Percentiles rank a stretch among this genome's conserved stretches.
Evolutionary conservation across 2,329 filamentous ascomycete genomes (phyloP).

Genomic region (Claviceps paspali): DNA sequence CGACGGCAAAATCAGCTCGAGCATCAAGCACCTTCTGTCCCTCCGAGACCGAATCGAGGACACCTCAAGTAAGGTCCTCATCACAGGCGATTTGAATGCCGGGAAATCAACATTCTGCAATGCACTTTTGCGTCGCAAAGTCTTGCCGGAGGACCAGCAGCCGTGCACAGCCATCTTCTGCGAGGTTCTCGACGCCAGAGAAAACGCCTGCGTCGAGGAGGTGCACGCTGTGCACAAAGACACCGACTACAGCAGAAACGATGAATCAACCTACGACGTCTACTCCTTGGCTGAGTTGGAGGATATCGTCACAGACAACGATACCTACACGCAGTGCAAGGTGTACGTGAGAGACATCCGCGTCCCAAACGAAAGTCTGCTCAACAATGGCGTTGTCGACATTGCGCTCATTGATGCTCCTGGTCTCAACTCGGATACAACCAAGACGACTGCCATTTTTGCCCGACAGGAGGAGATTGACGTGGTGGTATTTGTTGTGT

Average conservation of each 20-base stretch:
- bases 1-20: slow-evolving; percentile 87
- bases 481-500: slow-evolving; percentile 96
- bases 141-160: slow-evolving; percentile 92
- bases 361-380: slow-evolving; percentile 76
- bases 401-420: slow-evolving; percentile 96
- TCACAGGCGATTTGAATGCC: slow-evolving; percentile 91
- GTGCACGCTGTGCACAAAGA: slow-evolving; percentile 89
- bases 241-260: slow-evolving; percentile 64
- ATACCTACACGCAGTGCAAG: slow-evolving; percentile 86
- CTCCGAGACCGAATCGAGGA: slow-evolving; percentile 92
- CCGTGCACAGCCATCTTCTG: slow-evolving; percentile 98
- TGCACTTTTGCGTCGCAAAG: slow-evolving; percentile 79
- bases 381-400: slow-evolving; percentile 96
- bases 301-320: slow-evolving; percentile 77
- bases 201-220: slow-evolving; percentile 84
- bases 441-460: slow-evolving; percentile 95
- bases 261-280: slow-evolving; percentile 88
- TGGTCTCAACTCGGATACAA: slow-evolving; percentile 85
- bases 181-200: slow-evolving; percentile 81
- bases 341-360: slow-evolving; percentile 88
- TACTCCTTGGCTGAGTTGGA: slow-evolving; percentile 67
- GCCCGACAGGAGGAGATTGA: slow-evolving; percentile 97
- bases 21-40: slow-evolving; percentile 75
- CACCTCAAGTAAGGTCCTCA: slow-evolving; percentile 88
- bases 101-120: slow-evolving; percentile 99